phyloP scores from a whole-genome alignment of 164 flowering plant genomes.

The Aristolochia californica region DNA sequence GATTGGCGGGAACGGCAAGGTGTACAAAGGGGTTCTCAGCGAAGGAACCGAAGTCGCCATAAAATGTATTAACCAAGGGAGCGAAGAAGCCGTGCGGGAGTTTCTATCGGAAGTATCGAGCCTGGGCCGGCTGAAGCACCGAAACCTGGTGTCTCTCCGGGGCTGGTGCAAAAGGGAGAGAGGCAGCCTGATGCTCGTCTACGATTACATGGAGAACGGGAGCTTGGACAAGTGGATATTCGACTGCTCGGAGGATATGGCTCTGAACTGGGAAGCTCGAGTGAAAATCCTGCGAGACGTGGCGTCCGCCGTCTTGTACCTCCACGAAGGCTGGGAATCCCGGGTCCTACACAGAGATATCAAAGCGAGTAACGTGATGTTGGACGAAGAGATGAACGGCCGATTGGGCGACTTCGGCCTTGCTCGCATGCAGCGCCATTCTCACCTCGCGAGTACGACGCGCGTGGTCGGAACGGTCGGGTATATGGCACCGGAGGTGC shows the following conservation, averaged over 20 bases:
- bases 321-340: constrained; percentile 43
- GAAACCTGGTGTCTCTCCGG: constrained; percentile 34
- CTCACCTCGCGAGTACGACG: constrained; percentile 20
- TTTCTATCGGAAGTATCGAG: constrained; percentile 44
- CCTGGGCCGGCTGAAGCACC: constrained; percentile 39
- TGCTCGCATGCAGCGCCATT: constrained; percentile 29
- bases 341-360: constrained; percentile 43
- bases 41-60: constrained; percentile 30
- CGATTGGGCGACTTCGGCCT: constrained; percentile 40
- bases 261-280: constrained; percentile 30
- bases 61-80: constrained; percentile 26
- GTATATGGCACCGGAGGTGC: constrained; percentile 45
- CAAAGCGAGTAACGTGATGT: constrained; percentile 44
- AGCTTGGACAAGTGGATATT: constrained; percentile 37
- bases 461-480: constrained; percentile 42
- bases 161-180: constrained; percentile 40
- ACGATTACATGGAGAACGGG: constrained; percentile 44
- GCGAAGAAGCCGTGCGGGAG: constrained; percentile 23
- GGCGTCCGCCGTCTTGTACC: constrained; percentile 28
- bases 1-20: constrained; percentile 37
- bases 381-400: constrained; percentile 38
- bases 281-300: constrained; percentile 28
- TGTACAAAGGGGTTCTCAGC: constrained; percentile 28
- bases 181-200: constrained; percentile 27
- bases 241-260: constrained; percentile 16